A percentile compares a stretch with the other conserved stretches of the same genome.
Conservation (phyloP, 176 grass and related monocot species). For the Tillandsia leiboldiana region DNA sequence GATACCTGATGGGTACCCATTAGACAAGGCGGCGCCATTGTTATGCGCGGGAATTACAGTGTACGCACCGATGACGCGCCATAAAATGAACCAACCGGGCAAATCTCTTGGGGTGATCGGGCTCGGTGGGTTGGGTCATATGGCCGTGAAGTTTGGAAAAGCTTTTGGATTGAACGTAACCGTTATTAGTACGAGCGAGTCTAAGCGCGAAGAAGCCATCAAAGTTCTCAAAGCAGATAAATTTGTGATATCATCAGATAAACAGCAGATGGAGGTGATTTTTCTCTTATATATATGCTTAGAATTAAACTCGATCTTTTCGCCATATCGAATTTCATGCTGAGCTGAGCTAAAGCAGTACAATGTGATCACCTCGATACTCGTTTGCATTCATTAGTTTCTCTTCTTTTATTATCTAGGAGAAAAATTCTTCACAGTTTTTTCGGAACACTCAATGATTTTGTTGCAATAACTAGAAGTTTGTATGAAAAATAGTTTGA, state of each 20-base stretch:
- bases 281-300: not conserved
- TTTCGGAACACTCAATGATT: too few relatives aligned
- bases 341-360: not conserved
- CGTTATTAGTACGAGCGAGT: constrained; percentile 62
- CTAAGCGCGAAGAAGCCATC: constrained; percentile 73
- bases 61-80: too few relatives aligned
- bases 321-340: not conserved
- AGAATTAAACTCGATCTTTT: too few relatives aligned
- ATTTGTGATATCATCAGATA: constrained; percentile 64
- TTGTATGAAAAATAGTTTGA: not conserved
- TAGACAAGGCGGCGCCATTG: constrained; percentile 47
- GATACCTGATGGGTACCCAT: constrained; percentile 68
- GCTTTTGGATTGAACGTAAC: constrained; percentile 65
- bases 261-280: constrained; percentile 58
- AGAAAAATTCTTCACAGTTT: too few relatives aligned
- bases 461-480: too few relatives aligned
- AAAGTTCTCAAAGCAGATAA: constrained; percentile 50
- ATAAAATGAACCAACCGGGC: too few relatives aligned
- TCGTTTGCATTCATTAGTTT: not conserved
- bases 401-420: not conserved
- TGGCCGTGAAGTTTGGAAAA: constrained; percentile 81
- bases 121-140: constrained; percentile 27
- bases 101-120: too few relatives aligned
- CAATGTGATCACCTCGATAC: not conserved
- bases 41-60: too few relatives aligned